A percentile compares a stretch with the other conserved stretches of the same genome.
phyloP scores from a whole-genome alignment of 2,329 filamentous ascomycete species.

The Onygenales sp. region DNA sequence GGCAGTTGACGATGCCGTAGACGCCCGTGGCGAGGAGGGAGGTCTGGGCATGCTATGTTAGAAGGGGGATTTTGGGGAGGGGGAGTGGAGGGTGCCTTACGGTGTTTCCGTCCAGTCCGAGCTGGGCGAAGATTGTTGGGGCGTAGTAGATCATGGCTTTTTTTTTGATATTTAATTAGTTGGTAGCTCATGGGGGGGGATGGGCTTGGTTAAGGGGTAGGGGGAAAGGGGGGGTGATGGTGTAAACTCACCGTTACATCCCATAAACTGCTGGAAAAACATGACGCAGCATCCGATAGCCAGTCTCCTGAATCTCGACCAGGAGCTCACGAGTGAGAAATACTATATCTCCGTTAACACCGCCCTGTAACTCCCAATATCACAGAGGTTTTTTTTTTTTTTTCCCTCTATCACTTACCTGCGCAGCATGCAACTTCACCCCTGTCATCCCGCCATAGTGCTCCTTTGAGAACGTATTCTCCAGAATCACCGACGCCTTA shows the following conservation, averaged over 20 bases:
- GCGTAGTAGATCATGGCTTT: slow-evolving; percentile 40
- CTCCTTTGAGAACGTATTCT: slow-evolving; percentile 24
- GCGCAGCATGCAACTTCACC: slow-evolving; percentile 21
- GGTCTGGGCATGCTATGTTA: slow-evolving; percentile 8
- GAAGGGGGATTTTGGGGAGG: background rate
- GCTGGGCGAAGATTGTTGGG: slow-evolving; percentile 36
- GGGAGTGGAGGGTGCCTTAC: slow-evolving; percentile 4
- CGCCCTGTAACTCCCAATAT: background rate
- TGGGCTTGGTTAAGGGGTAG: background rate
- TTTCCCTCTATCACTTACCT: slow-evolving; percentile 13
- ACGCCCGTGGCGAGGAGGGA: slow-evolving; percentile 29
- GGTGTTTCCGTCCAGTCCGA: slow-evolving; percentile 32
- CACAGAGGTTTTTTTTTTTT: background rate
- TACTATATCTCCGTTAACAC: slow-evolving; percentile 15
- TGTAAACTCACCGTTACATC: slow-evolving; percentile 31
- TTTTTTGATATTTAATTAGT: background rate
- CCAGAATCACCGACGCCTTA: slow-evolving; percentile 34
- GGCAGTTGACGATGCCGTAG: slow-evolving; percentile 30
- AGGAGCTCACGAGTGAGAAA: slow-evolving; percentile 24
- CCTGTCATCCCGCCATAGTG: slow-evolving; percentile 21
- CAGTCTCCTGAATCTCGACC: slow-evolving; percentile 27
- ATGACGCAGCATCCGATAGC: slow-evolving; percentile 30
- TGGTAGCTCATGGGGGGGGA: background rate
- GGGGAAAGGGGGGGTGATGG: background rate
- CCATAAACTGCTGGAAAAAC: slow-evolving; percentile 40